Evolutionary conservation across 2,329 filamentous ascomycete species (phyloP), one percentile per base, ranked within the genome.

Genomic region (Alternaria alternata): DNA sequence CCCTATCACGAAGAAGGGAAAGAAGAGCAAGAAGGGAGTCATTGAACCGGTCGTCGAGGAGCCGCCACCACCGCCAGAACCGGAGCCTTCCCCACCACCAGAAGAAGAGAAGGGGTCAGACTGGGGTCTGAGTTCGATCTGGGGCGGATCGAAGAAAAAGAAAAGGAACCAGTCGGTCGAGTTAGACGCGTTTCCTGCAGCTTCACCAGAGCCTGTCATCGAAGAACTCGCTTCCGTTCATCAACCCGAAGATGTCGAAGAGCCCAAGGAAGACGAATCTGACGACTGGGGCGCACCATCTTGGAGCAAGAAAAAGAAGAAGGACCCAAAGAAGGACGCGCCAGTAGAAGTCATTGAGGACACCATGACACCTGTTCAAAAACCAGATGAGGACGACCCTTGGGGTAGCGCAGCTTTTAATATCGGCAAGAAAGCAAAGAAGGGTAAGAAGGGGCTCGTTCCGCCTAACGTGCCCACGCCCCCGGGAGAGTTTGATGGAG

Each of bases 201-300:
- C 70, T 4, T 69, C 71, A 16, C 66, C 71, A 5, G 71, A 75
- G 43, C 63, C 68, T 14, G 49, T 73, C 9, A 63, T 73, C 16
- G 75, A 75, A 51, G 73, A 74, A 26, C 38, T 62, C 16, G 63
- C 71, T 14, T 62, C 66, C 36, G 65, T 80, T 7, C 79, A 81
- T 65, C 76, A 78, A 57, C 81, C 83, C n/a, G 82, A 82, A 62
- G 79, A 74, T 24, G 77, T 85, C 7, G 82, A 85, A 58, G 84
- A 86, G 67, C 81, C 83, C 2, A 81, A 81, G 58, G 75, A 75
- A 16, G 81, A 83, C 28, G 78, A 80, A 14, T 84, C 86, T 54
- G 85, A 85, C 58, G 86, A 86, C 65, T 87, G 86, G 73, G 83
- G 80, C 60, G 83, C 84, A 48, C 88, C 86, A 81, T 84, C 83